These are phyloP conservation scores for Phallus indusiatus DNA, from an alignment of 768 basidiomycete species.

Conservation along the genomic window DNA sequence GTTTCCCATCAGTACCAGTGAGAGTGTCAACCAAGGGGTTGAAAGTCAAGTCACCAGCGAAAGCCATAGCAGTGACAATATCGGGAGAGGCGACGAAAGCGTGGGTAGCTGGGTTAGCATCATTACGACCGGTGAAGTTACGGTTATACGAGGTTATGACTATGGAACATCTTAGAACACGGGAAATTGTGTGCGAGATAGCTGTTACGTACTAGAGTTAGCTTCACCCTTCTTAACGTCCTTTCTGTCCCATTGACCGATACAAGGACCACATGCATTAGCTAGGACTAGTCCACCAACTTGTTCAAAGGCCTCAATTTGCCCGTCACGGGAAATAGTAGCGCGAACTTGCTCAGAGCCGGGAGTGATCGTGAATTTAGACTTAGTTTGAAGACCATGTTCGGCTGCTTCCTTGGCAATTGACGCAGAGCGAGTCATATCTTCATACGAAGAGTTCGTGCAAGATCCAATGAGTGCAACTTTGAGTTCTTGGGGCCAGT, in stretches of 20 bases:
- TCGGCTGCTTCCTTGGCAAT: slow-evolving; percentile 83
- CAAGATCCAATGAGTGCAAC: slow-evolving; percentile 98
- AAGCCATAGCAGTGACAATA: slow-evolving; percentile 93
- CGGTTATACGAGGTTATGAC: slow-evolving; percentile 99
- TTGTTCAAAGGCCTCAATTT: slow-evolving; percentile 77
- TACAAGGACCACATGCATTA: slow-evolving; percentile 98
- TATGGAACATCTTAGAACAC: slow-evolving; percentile 18
- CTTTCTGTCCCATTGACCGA: slow-evolving; percentile 97
- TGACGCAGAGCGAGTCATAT: slow-evolving; percentile 95
- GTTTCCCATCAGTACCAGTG: slow-evolving; percentile 83
- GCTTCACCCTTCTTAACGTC: slow-evolving; percentile 95
- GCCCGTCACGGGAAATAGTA: slow-evolving; percentile 93
- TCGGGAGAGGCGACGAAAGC: slow-evolving; percentile 92
- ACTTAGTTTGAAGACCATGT: slow-evolving; percentile 84
- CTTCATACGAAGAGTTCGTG: slow-evolving; percentile 99
- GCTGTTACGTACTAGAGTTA: slow-evolving; percentile 73
- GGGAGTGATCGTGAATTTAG: slow-evolving; percentile 96
- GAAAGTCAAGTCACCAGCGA: slow-evolving; percentile 90
- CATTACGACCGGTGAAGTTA: slow-evolving; percentile 99
- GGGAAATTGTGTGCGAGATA: neutral
- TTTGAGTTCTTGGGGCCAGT: slow-evolving; percentile 95
- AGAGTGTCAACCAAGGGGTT: slow-evolving; percentile 93
- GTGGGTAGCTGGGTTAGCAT: slow-evolving; percentile 98
- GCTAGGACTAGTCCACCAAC: slow-evolving; percentile 92
- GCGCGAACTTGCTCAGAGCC: slow-evolving; percentile 98